Evolutionary conservation across 176 grass and related monocot species (phyloP).

Genomic region (Guadua angustifolia): DNA sequence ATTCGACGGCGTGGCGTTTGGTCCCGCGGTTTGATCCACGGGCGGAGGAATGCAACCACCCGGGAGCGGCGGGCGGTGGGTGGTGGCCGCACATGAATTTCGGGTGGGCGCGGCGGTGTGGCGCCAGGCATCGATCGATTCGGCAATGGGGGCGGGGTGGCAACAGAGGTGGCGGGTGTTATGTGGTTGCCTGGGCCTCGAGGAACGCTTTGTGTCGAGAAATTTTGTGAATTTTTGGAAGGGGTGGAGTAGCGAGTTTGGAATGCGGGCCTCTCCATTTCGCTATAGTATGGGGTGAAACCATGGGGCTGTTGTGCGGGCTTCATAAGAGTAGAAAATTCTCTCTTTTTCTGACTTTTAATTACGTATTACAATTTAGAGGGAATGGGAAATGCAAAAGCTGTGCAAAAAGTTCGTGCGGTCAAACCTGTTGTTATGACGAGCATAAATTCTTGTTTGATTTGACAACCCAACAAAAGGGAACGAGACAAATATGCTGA

Average conservation of each 20-base stretch:
- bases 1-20: constrained; percentile 15
- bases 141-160: background rate
- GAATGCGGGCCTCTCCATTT: constrained; percentile 9
- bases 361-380: constrained; percentile 11
- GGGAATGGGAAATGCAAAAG: no score
- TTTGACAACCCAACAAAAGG: no score
- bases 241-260: background rate
- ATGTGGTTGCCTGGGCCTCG: background rate
- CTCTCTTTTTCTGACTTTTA: background rate
- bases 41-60: constrained; percentile 33
- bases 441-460: no score
- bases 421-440: no score
- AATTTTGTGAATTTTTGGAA: constrained; percentile 17
- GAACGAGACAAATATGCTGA: no score
- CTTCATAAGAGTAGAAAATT: background rate
- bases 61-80: background rate
- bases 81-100: constrained; percentile 33
- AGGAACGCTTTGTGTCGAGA: background rate
- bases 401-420: no score
- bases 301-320: background rate
- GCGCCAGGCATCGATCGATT: constrained; percentile 34
- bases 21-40: constrained; percentile 38
- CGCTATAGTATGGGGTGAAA: background rate
- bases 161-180: background rate
- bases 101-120: background rate